Evolutionary conservation across 2,329 filamentous ascomycete genomes (phyloP), one percentile per base, ranked within the genome.

Genomic region (Bipolaris cookei): DNA sequence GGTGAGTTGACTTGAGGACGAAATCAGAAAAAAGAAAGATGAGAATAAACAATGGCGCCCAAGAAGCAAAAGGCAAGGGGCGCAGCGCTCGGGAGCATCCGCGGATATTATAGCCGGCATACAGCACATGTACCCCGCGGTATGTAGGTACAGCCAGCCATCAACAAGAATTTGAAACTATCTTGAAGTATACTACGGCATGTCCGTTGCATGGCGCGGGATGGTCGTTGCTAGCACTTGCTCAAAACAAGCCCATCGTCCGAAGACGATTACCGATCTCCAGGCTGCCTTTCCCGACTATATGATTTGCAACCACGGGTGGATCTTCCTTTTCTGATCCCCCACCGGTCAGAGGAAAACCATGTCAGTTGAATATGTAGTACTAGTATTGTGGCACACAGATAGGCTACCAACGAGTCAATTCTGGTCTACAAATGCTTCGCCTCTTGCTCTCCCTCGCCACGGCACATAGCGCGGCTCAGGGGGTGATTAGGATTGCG

Each of bases 61-160:
- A 45, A 38, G 35, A 43, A 46, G n/a, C 28, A 38, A 56, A 45
- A 38, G 20, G 49, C 44, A 41, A 51, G 23, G 44, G 32, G 37
- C 42, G 32, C 35, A 56, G 38, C 23, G 32, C 37, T 47, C 54
- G 54, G 54, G 49, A 56, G 42, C 21, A 25, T 38, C 54, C 43
- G 49, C 54, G 43, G 49, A 35, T 47, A 42, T 56, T 56, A 56
- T 56, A 56, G 37, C 49, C 49, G 49, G 49, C 54, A 53, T 56
- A 11, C 16, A 38, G 20, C 32, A 34, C 42, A 43, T 30, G n/a
- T 43, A 56, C 43, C 49, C 49, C 37, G 42, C 49, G 37, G 18
- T 34, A 30, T 21, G 30, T 37, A 56, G 37, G 49, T 28, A 21
- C 23, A 45, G 14, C 30, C 39, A 28, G 32, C 16, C 28, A 39